Evolutionary conservation across 1,284 basidiomycete species (phyloP).

Genomic region (Cryptococcus jaspeensis): DNA sequence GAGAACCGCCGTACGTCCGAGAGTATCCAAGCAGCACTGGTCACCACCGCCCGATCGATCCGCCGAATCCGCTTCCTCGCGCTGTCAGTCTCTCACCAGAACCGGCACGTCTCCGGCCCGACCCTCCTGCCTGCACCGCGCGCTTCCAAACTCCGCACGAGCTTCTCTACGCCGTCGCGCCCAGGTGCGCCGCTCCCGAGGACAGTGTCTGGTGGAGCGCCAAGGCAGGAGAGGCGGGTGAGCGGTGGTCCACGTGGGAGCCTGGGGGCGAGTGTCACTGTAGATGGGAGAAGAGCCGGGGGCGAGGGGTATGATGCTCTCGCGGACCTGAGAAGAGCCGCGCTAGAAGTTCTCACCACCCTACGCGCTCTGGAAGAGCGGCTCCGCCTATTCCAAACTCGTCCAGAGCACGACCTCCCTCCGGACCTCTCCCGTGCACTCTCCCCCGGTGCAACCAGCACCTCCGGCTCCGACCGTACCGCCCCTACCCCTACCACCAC

Average conservation of each 20-base stretch:
- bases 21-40: slow-evolving; percentile 17
- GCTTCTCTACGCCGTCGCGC: slow-evolving; percentile 40
- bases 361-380: slow-evolving; percentile 44
- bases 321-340: slow-evolving; percentile 35
- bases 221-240: background rate
- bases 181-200: slow-evolving; percentile 23
- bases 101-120: slow-evolving; percentile 17
- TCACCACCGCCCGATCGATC: slow-evolving; percentile 36
- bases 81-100: slow-evolving; percentile 17
- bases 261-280: slow-evolving; percentile 3
- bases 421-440: background rate
- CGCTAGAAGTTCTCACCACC: slow-evolving; percentile 43
- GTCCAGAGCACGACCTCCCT: background rate
- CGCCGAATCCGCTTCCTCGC: slow-evolving; percentile 35
- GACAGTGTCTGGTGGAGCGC: slow-evolving; percentile 17
- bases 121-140: background rate
- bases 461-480: slow-evolving; percentile 3
- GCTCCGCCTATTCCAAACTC: slow-evolving; percentile 18
- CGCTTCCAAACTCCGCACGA: slow-evolving; percentile 4
- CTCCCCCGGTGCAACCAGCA: background rate
- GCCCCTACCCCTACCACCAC: slow-evolving; percentile 3
- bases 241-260: slow-evolving; percentile 11
- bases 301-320: slow-evolving; percentile 17
- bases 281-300: background rate
- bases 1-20: slow-evolving; percentile 6